A percentile compares a stretch with the other conserved stretches of the same genome.
Evolutionary conservation across 2,329 filamentous ascomycete species (phyloP).

Genomic region (Aureobasidium leucospermi): DNA sequence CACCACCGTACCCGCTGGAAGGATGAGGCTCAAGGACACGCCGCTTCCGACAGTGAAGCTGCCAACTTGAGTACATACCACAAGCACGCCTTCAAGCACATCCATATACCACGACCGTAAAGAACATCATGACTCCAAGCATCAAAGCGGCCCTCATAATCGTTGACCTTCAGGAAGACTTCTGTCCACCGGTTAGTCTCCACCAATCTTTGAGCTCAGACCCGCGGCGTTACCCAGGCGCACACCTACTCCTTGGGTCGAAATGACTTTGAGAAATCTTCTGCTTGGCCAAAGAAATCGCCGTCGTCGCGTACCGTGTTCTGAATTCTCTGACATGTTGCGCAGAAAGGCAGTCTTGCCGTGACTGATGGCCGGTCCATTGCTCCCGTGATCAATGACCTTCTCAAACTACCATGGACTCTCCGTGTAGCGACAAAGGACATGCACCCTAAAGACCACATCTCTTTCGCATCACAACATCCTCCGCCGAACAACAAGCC

Average conservation of each 20-base stretch:
- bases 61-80: not conserved
- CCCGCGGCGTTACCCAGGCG: not conserved
- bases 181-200: constrained; percentile 73
- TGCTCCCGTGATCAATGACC: constrained; percentile 61
- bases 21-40: not conserved
- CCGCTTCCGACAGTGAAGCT: not conserved
- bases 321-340: not conserved
- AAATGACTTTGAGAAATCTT: not conserved
- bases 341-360: constrained; percentile 73
- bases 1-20: not conserved
- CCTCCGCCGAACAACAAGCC: constrained; percentile 53
- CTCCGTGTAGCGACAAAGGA: constrained; percentile 83
- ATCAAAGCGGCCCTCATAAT: constrained; percentile 16
- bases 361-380: constrained; percentile 68
- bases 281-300: not conserved
- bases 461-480: constrained; percentile 86
- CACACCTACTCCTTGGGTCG: not conserved
- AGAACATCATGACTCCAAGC: not conserved
- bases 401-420: constrained; percentile 55
- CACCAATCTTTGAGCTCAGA: not conserved
- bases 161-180: constrained; percentile 90
- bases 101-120: not conserved
- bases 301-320: no score
- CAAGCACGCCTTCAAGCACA: not conserved
- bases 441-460: constrained; percentile 74